Evolutionary conservation across 2,329 filamentous ascomycete genomes (phyloP), one percentile per base, ranked within the genome.

Genomic region (Exophiala xenobiotica): DNA sequence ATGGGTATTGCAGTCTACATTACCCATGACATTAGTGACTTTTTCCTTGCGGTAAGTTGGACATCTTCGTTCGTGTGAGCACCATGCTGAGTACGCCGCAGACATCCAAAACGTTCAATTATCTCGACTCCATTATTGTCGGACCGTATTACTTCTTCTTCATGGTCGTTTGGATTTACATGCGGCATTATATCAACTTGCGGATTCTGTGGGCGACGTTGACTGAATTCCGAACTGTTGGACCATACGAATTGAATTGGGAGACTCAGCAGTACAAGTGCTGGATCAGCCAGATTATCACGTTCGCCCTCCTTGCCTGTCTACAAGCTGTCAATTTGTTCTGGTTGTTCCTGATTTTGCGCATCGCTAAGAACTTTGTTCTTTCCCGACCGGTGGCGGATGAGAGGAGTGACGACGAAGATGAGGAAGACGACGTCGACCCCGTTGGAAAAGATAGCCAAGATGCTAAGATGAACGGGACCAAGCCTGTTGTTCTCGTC

Each of bases 1-100:
- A 92, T 95, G 68, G 90, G 90, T 14, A 73, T 95, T 49, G 87
- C 88, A 18, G 88, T 95, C 27, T 95, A 93, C 71, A 87, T 90
- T 52, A 93, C 90, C 18, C 88, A 92, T 71, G 90, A 95, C 67
- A 88, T 95, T 56, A 88, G 83, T 58, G 90, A 95, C 69, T 93
- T 95, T 74, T 95, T 95, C 79, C 78, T 95, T 23, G 90, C 90
- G 23, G 86, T 88, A 79, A 72, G 85, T 67, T 35, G 22, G 47
- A 19, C 18, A 9, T 47, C 19, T 46, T 35, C 6, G n/a, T 18
- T 3, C 8, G 3, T 3, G n/a, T 4, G 14, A 23, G 8, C 7
- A 18, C 38, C 18, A 23, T 8, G 14, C 57, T 58, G 29, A 57
- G 37, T 20, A 6, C 14, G 35, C 38, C 19, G 29, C 61, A 88